A percentile compares a stretch with the other conserved stretches of the same genome.
phyloP scores from a whole-genome alignment of 495 filamentous ascomycete genomes.

The Penicillium riverlandense region DNA sequence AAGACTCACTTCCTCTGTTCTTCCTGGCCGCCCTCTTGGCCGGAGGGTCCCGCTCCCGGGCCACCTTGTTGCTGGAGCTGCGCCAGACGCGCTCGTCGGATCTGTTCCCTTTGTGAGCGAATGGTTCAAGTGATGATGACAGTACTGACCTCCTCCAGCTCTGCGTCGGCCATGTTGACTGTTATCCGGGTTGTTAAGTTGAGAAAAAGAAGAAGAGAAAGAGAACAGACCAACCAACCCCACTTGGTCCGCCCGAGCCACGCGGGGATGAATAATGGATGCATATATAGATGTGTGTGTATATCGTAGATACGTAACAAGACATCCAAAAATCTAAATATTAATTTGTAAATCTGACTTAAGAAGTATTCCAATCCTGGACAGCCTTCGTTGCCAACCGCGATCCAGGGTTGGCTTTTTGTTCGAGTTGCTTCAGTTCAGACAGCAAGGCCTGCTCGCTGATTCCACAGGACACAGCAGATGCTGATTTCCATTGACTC shows the following conservation, averaged over 20 bases:
- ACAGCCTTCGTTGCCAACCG: too few relatives aligned
- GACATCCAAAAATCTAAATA: too few relatives aligned
- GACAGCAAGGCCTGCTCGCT: too few relatives aligned
- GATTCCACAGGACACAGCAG: too few relatives aligned
- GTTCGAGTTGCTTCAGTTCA: too few relatives aligned
- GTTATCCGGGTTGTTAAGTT: not conserved
- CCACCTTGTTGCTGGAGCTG: constrained; percentile 70
- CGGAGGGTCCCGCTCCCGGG: constrained; percentile 28
- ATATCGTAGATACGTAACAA: too few relatives aligned
- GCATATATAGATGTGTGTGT: not conserved
- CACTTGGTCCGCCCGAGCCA: constrained; percentile 18
- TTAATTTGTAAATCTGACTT: too few relatives aligned
- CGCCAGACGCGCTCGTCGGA: constrained; percentile 80
- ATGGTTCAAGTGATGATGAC: too few relatives aligned
- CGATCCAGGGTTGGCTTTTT: too few relatives aligned
- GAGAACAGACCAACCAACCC: constrained; percentile 13
- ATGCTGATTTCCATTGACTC: too few relatives aligned
- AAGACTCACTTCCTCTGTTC: constrained; percentile 54
- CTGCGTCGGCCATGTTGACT: constrained; percentile 69
- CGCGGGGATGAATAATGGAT: constrained; percentile 11
- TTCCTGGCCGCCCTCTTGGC: constrained; percentile 46
- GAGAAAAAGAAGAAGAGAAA: not conserved
- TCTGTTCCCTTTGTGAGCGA: constrained; percentile 41
- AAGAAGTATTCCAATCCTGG: too few relatives aligned
- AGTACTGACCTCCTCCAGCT: constrained; percentile 64